Conservation (phyloP, 345 rosid genomes). For the Cardamine occulta region DNA sequence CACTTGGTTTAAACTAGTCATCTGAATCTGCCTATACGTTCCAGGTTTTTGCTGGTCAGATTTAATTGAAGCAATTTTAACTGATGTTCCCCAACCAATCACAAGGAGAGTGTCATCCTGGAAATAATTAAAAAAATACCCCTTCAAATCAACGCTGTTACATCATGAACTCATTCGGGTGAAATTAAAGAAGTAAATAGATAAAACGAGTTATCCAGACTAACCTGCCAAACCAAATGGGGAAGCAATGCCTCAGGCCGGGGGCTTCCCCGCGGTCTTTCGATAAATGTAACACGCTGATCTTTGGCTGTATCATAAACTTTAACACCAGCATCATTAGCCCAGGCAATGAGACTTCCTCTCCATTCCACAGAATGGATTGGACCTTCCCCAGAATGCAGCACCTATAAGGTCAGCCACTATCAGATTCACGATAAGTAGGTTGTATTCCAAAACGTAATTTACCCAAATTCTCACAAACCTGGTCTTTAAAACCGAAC, state of each 20-base stretch:
- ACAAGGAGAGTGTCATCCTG: slow-evolving; percentile 93
- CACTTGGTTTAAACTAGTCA: slow-evolving; percentile 76
- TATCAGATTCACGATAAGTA: slow-evolving; percentile 18
- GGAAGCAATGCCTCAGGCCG: slow-evolving; percentile 90
- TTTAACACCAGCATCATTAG: slow-evolving; percentile 95
- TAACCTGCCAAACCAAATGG: slow-evolving; percentile 98
- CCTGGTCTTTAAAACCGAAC: slow-evolving; percentile 94
- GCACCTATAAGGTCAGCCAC: slow-evolving; percentile 54
- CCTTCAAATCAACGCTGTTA: slow-evolving; percentile 1
- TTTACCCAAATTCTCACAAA: slow-evolving; percentile 36
- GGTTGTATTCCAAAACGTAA: slow-evolving; percentile 5
- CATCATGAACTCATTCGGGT: slow-evolving; percentile 1
- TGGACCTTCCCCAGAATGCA: slow-evolving; percentile 99
- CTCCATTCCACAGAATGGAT: slow-evolving; percentile 95
- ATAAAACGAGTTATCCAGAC: slow-evolving; percentile 32
- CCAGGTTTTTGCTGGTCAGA: slow-evolving; percentile 67
- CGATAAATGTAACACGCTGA: slow-evolving; percentile 93
- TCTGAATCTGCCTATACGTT: slow-evolving; percentile 55
- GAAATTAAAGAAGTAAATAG: not conserved
- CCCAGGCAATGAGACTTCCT: slow-evolving; percentile 96
- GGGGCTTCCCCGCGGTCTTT: slow-evolving; percentile 91
- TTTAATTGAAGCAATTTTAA: slow-evolving; percentile 91
- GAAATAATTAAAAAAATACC: slow-evolving; percentile 27
- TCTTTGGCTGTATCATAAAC: slow-evolving; percentile 92
- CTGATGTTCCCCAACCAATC: slow-evolving; percentile 96